These are phyloP conservation scores for Grosmannia huntii DNA, from an alignment of 2,329 filamentous ascomycete species.

Conservation along the genomic window DNA sequence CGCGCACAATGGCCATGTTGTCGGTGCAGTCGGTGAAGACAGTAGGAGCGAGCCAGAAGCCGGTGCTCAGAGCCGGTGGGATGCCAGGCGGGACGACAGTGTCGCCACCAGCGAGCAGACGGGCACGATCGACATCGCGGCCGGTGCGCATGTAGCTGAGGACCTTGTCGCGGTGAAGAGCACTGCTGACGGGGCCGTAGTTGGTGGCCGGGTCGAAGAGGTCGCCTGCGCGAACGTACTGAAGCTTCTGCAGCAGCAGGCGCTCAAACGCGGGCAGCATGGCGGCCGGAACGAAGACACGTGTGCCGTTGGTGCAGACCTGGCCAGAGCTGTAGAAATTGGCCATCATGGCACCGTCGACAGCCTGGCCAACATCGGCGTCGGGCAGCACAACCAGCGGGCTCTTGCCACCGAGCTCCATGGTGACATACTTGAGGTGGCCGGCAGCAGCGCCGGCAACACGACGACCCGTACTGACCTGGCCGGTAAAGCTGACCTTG, in stretches of 20 bases:
- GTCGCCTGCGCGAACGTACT: constrained; percentile 56
- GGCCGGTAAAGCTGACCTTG: constrained; percentile 59
- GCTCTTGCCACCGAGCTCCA: constrained; percentile 58
- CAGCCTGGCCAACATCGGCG: constrained; percentile 65
- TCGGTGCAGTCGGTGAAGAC: constrained; percentile 81
- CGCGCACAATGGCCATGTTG: constrained; percentile 62
- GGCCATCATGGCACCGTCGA: constrained; percentile 82
- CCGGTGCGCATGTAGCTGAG: constrained; percentile 64
- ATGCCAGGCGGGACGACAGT: constrained; percentile 30
- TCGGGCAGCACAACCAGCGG: constrained; percentile 63
- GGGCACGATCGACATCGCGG: constrained; percentile 59
- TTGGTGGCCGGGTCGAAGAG: constrained; percentile 63
- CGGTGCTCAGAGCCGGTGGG: constrained; percentile 35
- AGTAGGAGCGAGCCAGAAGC: constrained; percentile 78
- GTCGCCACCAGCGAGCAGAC: constrained; percentile 57
- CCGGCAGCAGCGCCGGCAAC: constrained; percentile 47
- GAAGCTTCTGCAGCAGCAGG: constrained; percentile 54
- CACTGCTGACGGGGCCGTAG: constrained; percentile 71
- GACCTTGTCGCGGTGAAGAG: constrained; percentile 65
- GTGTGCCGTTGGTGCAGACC: constrained; percentile 85
- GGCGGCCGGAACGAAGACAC: constrained; percentile 63
- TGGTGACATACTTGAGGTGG: constrained; percentile 55
- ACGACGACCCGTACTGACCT: constrained; percentile 52
- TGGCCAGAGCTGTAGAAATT: constrained; percentile 89
- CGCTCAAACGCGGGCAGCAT: constrained; percentile 37